A percentile compares a stretch with the other conserved stretches of the same genome.
These are phyloP conservation scores for Ophiosphaerella narmari DNA, from an alignment of 2,329 filamentous ascomycete species.

Conservation along the genomic window DNA sequence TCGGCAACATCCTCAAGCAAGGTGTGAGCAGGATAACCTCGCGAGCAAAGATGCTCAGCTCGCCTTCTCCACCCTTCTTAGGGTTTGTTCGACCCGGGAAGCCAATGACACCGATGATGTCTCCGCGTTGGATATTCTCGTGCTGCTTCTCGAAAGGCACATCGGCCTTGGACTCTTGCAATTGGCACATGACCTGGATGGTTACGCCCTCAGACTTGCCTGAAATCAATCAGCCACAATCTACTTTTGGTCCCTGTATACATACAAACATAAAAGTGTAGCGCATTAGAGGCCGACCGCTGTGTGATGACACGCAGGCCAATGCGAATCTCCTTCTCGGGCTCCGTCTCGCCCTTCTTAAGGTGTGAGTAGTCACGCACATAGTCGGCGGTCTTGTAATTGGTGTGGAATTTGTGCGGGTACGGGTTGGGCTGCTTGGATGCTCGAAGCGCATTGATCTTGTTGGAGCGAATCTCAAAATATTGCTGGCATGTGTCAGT, in stretches of 20 bases:
- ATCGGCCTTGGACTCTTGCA: conserved; percentile 72
- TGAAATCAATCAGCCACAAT: conserved; percentile 13
- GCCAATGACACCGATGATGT: conserved; percentile 87
- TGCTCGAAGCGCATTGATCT: conserved; percentile 75
- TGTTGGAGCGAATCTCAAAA: conserved; percentile 91
- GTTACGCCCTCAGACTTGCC: conserved; percentile 73
- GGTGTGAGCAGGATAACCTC: conserved; percentile 86
- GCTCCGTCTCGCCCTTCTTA: conserved; percentile 83
- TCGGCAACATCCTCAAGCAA: conserved; percentile 87
- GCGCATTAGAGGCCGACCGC: conserved; percentile 25
- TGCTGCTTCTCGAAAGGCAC: conserved; percentile 85
- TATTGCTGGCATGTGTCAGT: conserved; percentile 67
- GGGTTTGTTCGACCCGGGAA: conserved; percentile 85
- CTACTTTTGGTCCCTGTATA: background rate
- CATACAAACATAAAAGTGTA: conserved; percentile 39
- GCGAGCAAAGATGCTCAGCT: conserved; percentile 90
- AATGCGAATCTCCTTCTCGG: conserved; percentile 75
- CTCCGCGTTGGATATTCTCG: conserved; percentile 84
- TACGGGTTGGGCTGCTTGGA: conserved; percentile 77
- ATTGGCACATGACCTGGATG: conserved; percentile 91
- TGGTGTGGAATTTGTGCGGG: conserved; percentile 91
- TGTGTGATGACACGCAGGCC: conserved; percentile 78
- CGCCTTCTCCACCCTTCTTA: conserved; percentile 86
- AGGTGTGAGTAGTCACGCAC: conserved; percentile 76
- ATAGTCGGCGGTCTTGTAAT: conserved; percentile 81